Percentiles rank a stretch among this genome's conserved stretches.
Conservation (phyloP, 2,329 filamentous ascomycete genomes). For the Fusarium pseudograminearum region DNA sequence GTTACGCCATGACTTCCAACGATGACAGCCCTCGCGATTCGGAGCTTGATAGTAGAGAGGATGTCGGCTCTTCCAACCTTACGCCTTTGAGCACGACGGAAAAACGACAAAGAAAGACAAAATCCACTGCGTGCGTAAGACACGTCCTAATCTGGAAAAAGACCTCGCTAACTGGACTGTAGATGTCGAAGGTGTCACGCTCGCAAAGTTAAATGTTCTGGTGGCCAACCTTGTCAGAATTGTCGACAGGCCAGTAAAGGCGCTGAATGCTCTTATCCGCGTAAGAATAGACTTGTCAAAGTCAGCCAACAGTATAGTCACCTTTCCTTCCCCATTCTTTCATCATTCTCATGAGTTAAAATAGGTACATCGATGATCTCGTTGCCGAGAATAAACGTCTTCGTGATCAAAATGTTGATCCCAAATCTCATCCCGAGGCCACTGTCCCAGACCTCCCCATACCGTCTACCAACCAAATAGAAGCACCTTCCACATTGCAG, state of each 20-base stretch:
- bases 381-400: conserved; percentile 52
- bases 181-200: conserved; percentile 52
- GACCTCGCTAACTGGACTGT: background rate
- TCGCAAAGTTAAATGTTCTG: conserved; percentile 53
- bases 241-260: conserved; percentile 49
- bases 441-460: conserved; percentile 24
- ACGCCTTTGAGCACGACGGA: conserved; percentile 17
- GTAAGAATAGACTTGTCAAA: conserved; percentile 50
- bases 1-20: conserved; percentile 28
- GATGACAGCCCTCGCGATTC: conserved; percentile 31
- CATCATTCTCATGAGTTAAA: background rate
- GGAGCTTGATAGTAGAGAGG: conserved; percentile 38
- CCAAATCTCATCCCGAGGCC: conserved; percentile 34
- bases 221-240: conserved; percentile 51
- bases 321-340: fast-evolving
- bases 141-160: background rate
- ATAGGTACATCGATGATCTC: conserved; percentile 53
- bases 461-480: conserved; percentile 9
- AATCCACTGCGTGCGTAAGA: conserved; percentile 44
- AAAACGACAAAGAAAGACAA: conserved; percentile 41
- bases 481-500: conserved; percentile 30
- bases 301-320: conserved; percentile 49
- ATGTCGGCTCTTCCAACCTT: conserved; percentile 23
- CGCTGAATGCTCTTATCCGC: conserved; percentile 51
- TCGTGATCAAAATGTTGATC: conserved; percentile 23